Percentiles rank a stretch among this genome's conserved stretches.
Conservation (phyloP, 2,329 filamentous ascomycete species). For the Tolypocladium paradoxum region DNA sequence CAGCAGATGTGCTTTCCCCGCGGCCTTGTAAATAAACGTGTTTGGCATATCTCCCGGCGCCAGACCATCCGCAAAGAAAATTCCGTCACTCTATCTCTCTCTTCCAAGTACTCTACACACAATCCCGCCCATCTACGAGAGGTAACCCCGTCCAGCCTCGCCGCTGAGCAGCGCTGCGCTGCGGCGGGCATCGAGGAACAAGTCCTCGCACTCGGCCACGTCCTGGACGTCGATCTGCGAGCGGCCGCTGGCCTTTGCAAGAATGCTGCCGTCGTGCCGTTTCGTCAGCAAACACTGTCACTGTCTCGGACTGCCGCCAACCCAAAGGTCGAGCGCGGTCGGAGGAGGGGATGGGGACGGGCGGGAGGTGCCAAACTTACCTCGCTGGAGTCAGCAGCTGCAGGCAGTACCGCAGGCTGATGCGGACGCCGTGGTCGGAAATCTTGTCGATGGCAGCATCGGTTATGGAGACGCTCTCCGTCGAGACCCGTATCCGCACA, state of each 20-base stretch:
- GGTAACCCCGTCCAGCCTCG: slow-evolving; percentile 53
- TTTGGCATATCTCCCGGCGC: slow-evolving; percentile 1
- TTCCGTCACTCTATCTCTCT: not conserved
- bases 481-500: slow-evolving; percentile 71
- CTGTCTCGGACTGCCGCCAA: not conserved
- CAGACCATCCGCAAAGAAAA: slow-evolving; percentile 1
- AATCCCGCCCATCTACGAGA: slow-evolving; percentile 33
- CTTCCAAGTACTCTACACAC: not conserved
- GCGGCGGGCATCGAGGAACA: slow-evolving; percentile 73
- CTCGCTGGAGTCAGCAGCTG: slow-evolving; percentile 82
- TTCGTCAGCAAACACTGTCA: slow-evolving; percentile 14
- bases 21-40: not conserved
- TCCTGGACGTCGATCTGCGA: slow-evolving; percentile 68
- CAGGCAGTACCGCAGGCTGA: slow-evolving; percentile 85
- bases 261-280: slow-evolving; percentile 47
- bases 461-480: slow-evolving; percentile 68
- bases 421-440: slow-evolving; percentile 73
- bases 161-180: slow-evolving; percentile 59
- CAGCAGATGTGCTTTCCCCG: not conserved
- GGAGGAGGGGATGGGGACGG: slow-evolving; percentile 1
- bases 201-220: slow-evolving; percentile 69
- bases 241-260: slow-evolving; percentile 74
- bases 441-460: slow-evolving; percentile 82
- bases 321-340: not conserved
- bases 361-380: slow-evolving; percentile 25